These are phyloP conservation scores for Lyophyllum atratum DNA, from an alignment of 768 basidiomycete genomes.

Conservation along the genomic window DNA sequence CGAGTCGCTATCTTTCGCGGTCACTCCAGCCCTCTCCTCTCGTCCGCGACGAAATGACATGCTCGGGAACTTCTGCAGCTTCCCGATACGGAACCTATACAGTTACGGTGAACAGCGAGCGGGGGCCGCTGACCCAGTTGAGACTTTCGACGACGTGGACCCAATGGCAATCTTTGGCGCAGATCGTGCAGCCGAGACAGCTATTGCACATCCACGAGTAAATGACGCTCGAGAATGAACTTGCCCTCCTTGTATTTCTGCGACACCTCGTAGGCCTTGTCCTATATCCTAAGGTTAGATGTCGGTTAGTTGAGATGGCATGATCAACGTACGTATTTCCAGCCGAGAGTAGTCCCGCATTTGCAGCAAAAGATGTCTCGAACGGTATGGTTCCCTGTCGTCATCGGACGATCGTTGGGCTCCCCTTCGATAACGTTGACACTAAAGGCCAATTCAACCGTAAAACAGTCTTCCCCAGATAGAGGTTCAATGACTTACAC, in stretches of 20 bases:
- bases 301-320: neutral
- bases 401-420: conserved; percentile 92
- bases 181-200: conserved; percentile 1
- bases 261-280: conserved; percentile 83
- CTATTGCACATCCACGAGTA: conserved; percentile 85
- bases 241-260: conserved; percentile 99
- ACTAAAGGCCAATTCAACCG: conserved; percentile 43
- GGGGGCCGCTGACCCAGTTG: neutral
- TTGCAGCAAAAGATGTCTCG: conserved; percentile 94
- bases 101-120: conserved; percentile 18
- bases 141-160: conserved; percentile 2
- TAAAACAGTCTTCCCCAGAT: conserved; percentile 2
- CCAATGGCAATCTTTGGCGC: neutral
- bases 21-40: conserved; percentile 10
- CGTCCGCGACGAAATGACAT: neutral
- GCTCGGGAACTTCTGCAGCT: conserved; percentile 24
- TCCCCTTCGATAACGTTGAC: conserved; percentile 92
- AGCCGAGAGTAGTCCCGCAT: conserved; percentile 84
- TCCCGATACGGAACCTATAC: conserved; percentile 19
- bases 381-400: conserved; percentile 94
- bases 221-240: conserved; percentile 94
- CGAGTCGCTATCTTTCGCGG: conserved; percentile 1
- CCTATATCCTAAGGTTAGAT: conserved; percentile 49
- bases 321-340: conserved; percentile 90
- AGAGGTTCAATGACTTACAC: conserved; percentile 62